Conservation (phyloP, 306 rosid genomes). For the Lotus japonicus region DNA sequence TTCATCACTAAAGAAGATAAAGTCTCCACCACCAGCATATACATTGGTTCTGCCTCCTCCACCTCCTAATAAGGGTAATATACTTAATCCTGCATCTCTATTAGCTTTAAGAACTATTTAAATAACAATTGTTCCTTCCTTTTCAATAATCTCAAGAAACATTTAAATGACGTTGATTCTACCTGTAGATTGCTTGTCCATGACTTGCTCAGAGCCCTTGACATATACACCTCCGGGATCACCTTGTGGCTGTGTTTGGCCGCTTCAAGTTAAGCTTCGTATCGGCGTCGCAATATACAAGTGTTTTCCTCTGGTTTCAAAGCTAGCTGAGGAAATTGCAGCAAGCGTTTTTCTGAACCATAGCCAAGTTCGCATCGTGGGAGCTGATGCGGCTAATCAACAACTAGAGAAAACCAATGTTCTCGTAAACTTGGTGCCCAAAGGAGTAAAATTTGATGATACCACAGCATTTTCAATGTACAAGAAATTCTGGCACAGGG, state of each 20-base stretch:
- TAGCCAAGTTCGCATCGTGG: conserved; percentile 88
- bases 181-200: conserved; percentile 57
- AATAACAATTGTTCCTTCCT: neutral
- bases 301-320: conserved; percentile 64
- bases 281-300: conserved; percentile 59
- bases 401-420: conserved; percentile 72
- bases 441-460: conserved; percentile 54
- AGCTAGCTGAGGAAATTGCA: conserved; percentile 78
- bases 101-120: neutral
- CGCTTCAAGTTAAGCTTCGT: conserved; percentile 72
- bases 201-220: conserved; percentile 79
- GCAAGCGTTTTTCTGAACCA: conserved; percentile 56
- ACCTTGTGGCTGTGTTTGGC: conserved; percentile 84
- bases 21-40: conserved; percentile 60
- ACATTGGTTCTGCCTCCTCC: conserved; percentile 74
- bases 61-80: conserved; percentile 77
- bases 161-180: conserved; percentile 12
- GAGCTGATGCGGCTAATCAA: conserved; percentile 77
- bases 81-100: neutral
- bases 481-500: conserved; percentile 63
- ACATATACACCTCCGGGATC: conserved; percentile 78
- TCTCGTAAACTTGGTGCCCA: conserved; percentile 74
- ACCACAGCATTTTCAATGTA: conserved; percentile 52
- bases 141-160: conserved; percentile 11
- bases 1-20: conserved; percentile 44